phyloP scores from a whole-genome alignment of 2,329 filamentous ascomycete species.

The Akanthomyces muscarius region DNA sequence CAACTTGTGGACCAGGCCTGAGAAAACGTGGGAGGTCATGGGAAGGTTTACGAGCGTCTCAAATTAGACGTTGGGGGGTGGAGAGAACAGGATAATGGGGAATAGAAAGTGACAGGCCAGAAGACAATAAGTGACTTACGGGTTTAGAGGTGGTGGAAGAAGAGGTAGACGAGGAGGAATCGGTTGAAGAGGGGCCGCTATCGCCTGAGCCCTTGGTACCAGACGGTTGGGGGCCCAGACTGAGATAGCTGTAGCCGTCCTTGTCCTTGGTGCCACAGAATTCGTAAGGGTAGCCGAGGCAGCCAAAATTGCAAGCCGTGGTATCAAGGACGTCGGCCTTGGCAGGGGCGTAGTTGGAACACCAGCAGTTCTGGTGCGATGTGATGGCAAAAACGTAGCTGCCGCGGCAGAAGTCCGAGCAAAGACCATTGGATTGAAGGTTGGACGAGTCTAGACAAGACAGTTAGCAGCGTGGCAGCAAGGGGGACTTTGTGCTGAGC shows the following conservation, averaged over 20 bases:
- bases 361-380: slow-evolving; percentile 66
- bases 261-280: slow-evolving; percentile 56
- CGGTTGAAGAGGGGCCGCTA: neutral
- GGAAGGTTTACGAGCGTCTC: slow-evolving; percentile 3
- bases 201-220: slow-evolving; percentile 45
- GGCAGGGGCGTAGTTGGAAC: slow-evolving; percentile 63
- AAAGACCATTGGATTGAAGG: slow-evolving; percentile 53
- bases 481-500: neutral
- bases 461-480: slow-evolving; percentile 7
- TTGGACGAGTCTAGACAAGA: neutral
- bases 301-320: slow-evolving; percentile 51
- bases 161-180: slow-evolving; percentile 23
- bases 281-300: slow-evolving; percentile 66
- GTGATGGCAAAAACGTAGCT: slow-evolving; percentile 66
- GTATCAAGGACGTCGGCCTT: slow-evolving; percentile 36
- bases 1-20: slow-evolving; percentile 14
- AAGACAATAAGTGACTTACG: slow-evolving; percentile 1
- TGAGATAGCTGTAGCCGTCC: slow-evolving; percentile 61
- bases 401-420: slow-evolving; percentile 53
- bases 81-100: neutral
- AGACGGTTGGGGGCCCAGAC: slow-evolving; percentile 48
- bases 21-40: slow-evolving; percentile 7
- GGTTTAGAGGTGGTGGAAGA: slow-evolving; percentile 20
- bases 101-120: slow-evolving; percentile 1
- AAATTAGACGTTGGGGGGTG: slow-evolving; percentile 1